phyloP scores from a whole-genome alignment of 805 yeast species.

The Myxozyma mucilagina region DNA sequence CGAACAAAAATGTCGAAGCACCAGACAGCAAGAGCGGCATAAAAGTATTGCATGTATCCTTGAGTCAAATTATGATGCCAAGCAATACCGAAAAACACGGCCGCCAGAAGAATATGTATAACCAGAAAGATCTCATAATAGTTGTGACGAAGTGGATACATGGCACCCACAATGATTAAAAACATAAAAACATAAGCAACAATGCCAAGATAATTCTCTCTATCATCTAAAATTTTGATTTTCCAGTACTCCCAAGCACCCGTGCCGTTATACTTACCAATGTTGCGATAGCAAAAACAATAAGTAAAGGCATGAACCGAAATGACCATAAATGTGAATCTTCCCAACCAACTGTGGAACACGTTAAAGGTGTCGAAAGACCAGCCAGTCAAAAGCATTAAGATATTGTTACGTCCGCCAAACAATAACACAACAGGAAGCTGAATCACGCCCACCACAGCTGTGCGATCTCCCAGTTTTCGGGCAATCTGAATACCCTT shows the following conservation, averaged over 20 bases:
- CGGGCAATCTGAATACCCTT: constrained; percentile 3
- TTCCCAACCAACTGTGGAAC: constrained; percentile 66
- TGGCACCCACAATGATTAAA: constrained; percentile 47
- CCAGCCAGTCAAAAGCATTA: constrained; percentile 63
- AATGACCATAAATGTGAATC: constrained; percentile 49
- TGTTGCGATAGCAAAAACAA: constrained; percentile 44
- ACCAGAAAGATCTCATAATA: constrained; percentile 62
- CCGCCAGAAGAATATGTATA: constrained; percentile 55
- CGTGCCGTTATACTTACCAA: constrained; percentile 36
- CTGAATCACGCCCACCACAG: constrained; percentile 27
- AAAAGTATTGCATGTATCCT: constrained; percentile 53
- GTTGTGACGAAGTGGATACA: constrained; percentile 52
- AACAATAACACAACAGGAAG: constrained; percentile 61
- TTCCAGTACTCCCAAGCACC: constrained; percentile 40
- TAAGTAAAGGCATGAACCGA: constrained; percentile 60
- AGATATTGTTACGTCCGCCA: constrained; percentile 72
- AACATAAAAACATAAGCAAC: constrained; percentile 39
- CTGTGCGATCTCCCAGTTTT: constrained; percentile 32
- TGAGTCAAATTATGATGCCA: constrained; percentile 45
- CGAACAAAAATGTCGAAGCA: constrained; percentile 63
- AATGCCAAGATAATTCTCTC: constrained; percentile 41
- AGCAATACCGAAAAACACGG: constrained; percentile 48
- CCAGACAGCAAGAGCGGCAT: constrained; percentile 67
- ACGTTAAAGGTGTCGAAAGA: constrained; percentile 59
- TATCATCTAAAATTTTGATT: not conserved